Base-by-base conservation (phyloP, 2,329 filamentous ascomycete species). In the Spiromastix sp. region DNA sequence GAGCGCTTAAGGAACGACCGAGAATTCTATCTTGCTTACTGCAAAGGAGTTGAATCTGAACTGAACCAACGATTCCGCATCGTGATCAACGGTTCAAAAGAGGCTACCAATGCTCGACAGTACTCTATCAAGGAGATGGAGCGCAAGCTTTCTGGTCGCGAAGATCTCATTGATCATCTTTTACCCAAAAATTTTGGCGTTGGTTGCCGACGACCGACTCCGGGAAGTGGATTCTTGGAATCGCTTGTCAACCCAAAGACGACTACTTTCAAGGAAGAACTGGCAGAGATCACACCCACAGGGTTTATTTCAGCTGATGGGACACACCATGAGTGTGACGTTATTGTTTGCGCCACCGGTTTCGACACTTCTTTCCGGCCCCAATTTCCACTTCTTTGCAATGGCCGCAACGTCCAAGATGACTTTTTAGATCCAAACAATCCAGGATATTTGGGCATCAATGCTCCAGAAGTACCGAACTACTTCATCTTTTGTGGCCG, bases 221-320 rank as follows among this genome's bases (percentile, higher is more conserved):
- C 68, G 0, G 67, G 67, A 0, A 61, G 61, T 10, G 67, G 68
- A 0, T 72, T 68, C 43, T 59, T 72, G 3, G 68, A 71, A 46
- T 61, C 68, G 2, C 46, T 67, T 4, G 48, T 51, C 2, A 34
- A 61, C 12, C 47, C 51, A 1, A 68, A 64, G 38, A 57, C 56
- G 2, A 30, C 30, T 2, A 28, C 52, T 3, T 30, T 39, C 4
- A 43, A 42, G n/a, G 55, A 55, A 20, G 41, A 58, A 16, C 60
- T 59, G 8, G 40, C 42, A 0, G 40, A 45, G 3, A 58, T 64
- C 34, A 50, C 48, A 2, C 38, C 39, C n/a, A 42, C 32, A 1
- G 49, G 52, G 4, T 46, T 54, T 30, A 24, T 38, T 6, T 49
- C 45, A 1, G 18, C 12, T 0, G 34, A 33, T 3, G 40, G 43